These are phyloP conservation scores for Aspergillus fumigatiaffinis DNA, from an alignment of 2,329 filamentous ascomycete species.

Conservation along the genomic window DNA sequence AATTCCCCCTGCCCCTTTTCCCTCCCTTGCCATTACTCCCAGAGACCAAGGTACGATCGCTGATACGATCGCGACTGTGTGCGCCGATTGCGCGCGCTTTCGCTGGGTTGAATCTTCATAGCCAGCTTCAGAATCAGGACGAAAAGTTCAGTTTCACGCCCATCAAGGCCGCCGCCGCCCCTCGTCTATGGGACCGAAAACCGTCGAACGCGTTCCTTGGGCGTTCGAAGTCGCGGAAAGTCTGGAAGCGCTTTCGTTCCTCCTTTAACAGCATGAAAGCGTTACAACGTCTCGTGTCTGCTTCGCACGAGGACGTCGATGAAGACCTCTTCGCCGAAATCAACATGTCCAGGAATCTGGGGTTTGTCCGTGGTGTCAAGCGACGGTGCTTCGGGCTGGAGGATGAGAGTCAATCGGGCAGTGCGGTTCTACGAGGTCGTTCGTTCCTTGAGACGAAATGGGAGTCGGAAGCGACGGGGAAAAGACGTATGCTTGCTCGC, in stretches of 20 bases:
- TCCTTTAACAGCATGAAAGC: slow-evolving; percentile 33
- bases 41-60: neutral
- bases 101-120: neutral
- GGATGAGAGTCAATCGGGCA: neutral
- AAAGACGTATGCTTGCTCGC: slow-evolving; percentile 23
- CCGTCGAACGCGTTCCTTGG: slow-evolving; percentile 39
- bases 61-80: neutral
- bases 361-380: slow-evolving; percentile 34
- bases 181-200: slow-evolving; percentile 44
- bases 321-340: slow-evolving; percentile 31
- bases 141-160: slow-evolving; percentile 41
- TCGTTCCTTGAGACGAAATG: slow-evolving; percentile 42
- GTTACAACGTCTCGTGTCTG: slow-evolving; percentile 21
- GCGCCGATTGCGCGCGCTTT: neutral
- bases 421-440: slow-evolving; percentile 19
- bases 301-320: slow-evolving; percentile 14
- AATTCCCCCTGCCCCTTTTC: neutral
- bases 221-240: slow-evolving; percentile 40
- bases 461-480: slow-evolving; percentile 30
- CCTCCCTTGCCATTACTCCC: neutral
- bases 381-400: slow-evolving; percentile 26
- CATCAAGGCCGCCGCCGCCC: slow-evolving; percentile 29
- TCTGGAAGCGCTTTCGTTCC: slow-evolving; percentile 44
- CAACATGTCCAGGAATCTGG: slow-evolving; percentile 25
- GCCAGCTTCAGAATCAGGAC: slow-evolving; percentile 13